Evolutionary conservation across 768 basidiomycete species (phyloP).

Genomic region (Lyophyllum shimeji): DNA sequence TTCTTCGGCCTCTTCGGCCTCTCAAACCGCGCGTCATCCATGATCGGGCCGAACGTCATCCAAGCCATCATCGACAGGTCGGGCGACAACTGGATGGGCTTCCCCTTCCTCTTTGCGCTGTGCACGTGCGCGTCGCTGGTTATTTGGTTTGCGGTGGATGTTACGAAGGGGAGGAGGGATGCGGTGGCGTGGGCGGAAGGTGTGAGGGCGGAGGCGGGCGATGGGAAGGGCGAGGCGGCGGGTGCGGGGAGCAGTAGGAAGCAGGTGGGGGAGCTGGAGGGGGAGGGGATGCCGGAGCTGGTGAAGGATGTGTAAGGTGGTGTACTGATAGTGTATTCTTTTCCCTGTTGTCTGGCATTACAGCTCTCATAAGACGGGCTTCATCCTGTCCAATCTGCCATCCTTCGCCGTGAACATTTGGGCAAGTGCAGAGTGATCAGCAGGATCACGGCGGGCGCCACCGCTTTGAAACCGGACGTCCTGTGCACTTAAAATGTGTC

Average conservation of each 20-base stretch:
- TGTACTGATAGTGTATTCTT: background rate
- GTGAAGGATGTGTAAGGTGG: background rate
- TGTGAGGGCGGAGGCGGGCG: constrained; percentile 5
- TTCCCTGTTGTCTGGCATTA: background rate
- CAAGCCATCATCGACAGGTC: constrained; percentile 76
- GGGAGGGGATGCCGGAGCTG: background rate
- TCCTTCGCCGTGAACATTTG: too few species aligned
- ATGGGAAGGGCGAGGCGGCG: background rate
- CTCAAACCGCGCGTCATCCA: constrained; percentile 82
- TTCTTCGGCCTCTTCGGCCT: constrained; percentile 89
- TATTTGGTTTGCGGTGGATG: constrained; percentile 77
- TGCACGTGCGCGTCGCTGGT: constrained; percentile 64
- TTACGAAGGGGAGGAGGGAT: constrained; percentile 60
- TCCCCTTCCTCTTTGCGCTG: constrained; percentile 79
- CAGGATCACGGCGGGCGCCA: too few species aligned
- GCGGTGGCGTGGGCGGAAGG: constrained; percentile 57
- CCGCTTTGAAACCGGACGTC: too few species aligned
- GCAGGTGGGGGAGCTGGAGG: background rate
- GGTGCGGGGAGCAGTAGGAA: too few species aligned
- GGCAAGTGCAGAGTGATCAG: too few species aligned
- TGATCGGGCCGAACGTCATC: constrained; percentile 85
- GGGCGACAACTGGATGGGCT: constrained; percentile 80
- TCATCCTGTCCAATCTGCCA: too few species aligned
- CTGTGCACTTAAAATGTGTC: too few species aligned
- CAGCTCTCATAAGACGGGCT: too few species aligned